Conservation (phyloP, 768 basidiomycete species). For the Pholiota conissans region DNA sequence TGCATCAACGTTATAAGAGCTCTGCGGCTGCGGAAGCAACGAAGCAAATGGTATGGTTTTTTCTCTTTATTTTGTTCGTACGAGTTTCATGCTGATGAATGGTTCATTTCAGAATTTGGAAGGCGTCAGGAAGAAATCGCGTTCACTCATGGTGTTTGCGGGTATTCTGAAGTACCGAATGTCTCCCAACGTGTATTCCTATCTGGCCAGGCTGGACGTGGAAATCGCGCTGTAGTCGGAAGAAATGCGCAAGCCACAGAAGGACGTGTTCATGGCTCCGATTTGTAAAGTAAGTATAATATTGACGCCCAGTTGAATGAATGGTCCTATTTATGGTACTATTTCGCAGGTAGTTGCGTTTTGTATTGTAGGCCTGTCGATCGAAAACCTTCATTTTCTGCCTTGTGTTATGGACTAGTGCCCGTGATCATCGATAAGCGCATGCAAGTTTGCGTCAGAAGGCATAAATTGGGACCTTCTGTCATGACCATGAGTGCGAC, state of each 20-base stretch:
- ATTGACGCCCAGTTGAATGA: neutral
- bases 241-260: too few relatives aligned
- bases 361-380: neutral
- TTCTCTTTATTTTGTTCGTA: conserved; percentile 8
- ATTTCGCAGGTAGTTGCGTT: neutral
- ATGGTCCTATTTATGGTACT: too few relatives aligned
- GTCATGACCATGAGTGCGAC: too few relatives aligned
- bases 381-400: neutral
- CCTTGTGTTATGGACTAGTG: neutral
- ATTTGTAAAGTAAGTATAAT: neutral
- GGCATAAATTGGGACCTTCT: too few relatives aligned
- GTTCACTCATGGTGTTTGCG: conserved; percentile 86
- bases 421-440: neutral
- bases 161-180: conserved; percentile 87
- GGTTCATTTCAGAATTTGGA: too few relatives aligned
- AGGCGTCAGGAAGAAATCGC: conserved; percentile 73
- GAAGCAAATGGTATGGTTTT: conserved; percentile 65
- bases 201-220: conserved; percentile 82
- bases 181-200: conserved; percentile 88
- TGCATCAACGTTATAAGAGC: conserved; percentile 76
- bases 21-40: conserved; percentile 73
- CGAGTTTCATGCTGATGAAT: too few relatives aligned
- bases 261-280: neutral
- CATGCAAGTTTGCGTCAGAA: too few relatives aligned
- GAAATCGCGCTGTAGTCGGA: conserved; percentile 68